Evolutionary conservation across 345 rosid species (phyloP), one percentile per base, ranked within the genome.

Genomic region (Zanthoxylum bungeanum): DNA sequence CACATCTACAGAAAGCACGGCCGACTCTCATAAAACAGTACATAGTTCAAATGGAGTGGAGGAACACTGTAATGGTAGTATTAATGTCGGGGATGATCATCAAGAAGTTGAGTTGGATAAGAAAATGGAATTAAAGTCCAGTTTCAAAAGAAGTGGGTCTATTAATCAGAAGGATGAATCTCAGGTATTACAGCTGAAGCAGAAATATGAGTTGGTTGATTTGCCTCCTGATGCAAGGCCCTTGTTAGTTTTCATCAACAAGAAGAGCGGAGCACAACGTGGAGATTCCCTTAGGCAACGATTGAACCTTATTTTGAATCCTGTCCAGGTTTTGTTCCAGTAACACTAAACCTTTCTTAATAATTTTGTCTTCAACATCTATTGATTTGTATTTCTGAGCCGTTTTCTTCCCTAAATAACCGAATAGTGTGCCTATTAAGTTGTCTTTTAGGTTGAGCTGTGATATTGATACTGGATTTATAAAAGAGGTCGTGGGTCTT

Each of bases 181-280:
- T 76, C 92, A 81, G 51, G 75, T 80, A 27, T 74, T 89, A 76
- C 69, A 88, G 64, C 80, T 84, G 79, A 95, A 85, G 73, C 96
- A 87, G 73, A 89, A 84, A 81, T 87, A 89, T 79, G 98, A 95
- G 81, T 72, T 88, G 70, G 77, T 82, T 64, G 93, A 93, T 69
- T 75, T 93, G 68, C 93, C 95, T 68, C 79, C 88, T 7, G 98
- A 93, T 83, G 83, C 91, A 62, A 86, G 97, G 69, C 98, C 97
- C 0, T 82, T 93, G 77, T 74, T 93, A 76, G 98, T 91, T 78
- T 93, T 93, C 80, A 86, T 91, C 65, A 91, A 93, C 75, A 89
- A 91, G 79, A 93, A 93, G 85, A 93, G 97, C 76, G 98, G 98
- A 60, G 97, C 95, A 34, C 93, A 89, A 62, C 84, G 84, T 62